A percentile compares a stretch with the other conserved stretches of the same genome.
These are phyloP conservation scores for Carex myosuroides DNA, from an alignment of 176 grass and related monocot species.

Conservation along the genomic window DNA sequence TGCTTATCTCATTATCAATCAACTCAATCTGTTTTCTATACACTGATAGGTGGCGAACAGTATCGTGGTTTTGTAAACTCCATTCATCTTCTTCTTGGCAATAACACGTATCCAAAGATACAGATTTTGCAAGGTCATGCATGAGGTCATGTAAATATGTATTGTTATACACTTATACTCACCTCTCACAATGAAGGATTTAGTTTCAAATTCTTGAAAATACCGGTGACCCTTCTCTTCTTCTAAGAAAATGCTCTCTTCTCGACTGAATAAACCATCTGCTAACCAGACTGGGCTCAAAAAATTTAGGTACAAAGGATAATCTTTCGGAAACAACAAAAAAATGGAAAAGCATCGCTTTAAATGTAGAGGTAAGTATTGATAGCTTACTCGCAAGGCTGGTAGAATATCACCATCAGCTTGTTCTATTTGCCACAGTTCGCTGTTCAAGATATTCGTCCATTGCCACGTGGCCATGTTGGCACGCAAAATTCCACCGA, in stretches of 20 bases:
- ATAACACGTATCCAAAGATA: slow-evolving; percentile 21
- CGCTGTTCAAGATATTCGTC: slow-evolving; percentile 29
- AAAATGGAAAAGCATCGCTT: slow-evolving; percentile 32
- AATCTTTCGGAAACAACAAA: slow-evolving; percentile 32
- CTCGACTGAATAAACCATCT: slow-evolving; percentile 18
- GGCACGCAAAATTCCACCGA: slow-evolving; percentile 19
- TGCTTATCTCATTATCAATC: not conserved
- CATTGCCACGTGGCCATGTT: slow-evolving; percentile 17
- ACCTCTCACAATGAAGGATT: slow-evolving; percentile 21
- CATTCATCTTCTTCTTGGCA: not conserved
- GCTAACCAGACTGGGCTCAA: slow-evolving; percentile 33
- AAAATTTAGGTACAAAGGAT: not conserved
- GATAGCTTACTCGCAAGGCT: slow-evolving; percentile 37
- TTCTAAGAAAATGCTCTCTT: not conserved
- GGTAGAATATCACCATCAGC: slow-evolving; percentile 18
- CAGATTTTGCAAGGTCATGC: slow-evolving; percentile 31
- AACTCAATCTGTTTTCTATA: not conserved
- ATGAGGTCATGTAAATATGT: slow-evolving; percentile 40
- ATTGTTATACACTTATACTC: slow-evolving; percentile 7
- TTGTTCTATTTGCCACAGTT: slow-evolving; percentile 25
- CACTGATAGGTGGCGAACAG: slow-evolving; percentile 31
- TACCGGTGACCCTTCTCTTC: slow-evolving; percentile 4
- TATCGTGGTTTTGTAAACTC: not conserved
- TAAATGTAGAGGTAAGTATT: slow-evolving; percentile 18
- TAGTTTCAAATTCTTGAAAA: slow-evolving; percentile 19